Percentiles rank a stretch among this genome's conserved stretches.
phyloP scores from a whole-genome alignment of 1,139 yeast genomes.

The Yamadazyma kanchanaburiensis region DNA sequence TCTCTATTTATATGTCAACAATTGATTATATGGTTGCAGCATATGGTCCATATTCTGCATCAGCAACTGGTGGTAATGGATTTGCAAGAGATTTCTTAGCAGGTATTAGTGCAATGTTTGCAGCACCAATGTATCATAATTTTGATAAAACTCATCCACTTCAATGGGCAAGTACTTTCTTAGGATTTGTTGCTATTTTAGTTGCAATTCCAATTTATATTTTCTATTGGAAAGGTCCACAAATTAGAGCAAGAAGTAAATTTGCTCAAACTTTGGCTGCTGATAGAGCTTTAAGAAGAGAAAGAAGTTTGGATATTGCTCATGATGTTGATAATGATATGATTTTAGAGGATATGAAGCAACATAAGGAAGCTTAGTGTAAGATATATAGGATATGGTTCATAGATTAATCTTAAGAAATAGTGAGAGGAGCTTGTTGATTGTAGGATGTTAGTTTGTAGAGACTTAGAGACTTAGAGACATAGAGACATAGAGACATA shows the following conservation, averaged over 20 bases:
- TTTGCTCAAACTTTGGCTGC: conserved; percentile 30
- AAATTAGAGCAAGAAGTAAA: conserved; percentile 20
- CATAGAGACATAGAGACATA: too few species aligned
- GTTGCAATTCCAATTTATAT: conserved; percentile 26
- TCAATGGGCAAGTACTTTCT: conserved; percentile 33
- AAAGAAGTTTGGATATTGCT: conserved; percentile 7
- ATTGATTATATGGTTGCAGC: conserved; percentile 38
- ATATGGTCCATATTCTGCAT: conserved; percentile 38
- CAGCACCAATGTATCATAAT: conserved; percentile 30
- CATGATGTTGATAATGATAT: conserved; percentile 12
- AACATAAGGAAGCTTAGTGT: neutral
- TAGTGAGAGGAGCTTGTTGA: too few species aligned
- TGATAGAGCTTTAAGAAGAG: conserved; percentile 16
- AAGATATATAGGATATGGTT: neutral
- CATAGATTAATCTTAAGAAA: too few species aligned
- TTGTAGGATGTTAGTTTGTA: too few species aligned
- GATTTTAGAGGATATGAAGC: conserved; percentile 8
- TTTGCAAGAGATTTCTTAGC: conserved; percentile 38
- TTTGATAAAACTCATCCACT: conserved; percentile 23
- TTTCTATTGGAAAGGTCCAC: conserved; percentile 29
- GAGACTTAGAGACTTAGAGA: too few species aligned
- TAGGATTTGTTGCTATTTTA: conserved; percentile 28
- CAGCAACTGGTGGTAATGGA: conserved; percentile 41
- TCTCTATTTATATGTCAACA: conserved; percentile 34
- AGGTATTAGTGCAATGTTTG: conserved; percentile 33